Evolutionary conservation across 2,329 filamentous ascomycete genomes (phyloP), one percentile per base, ranked within the genome.

Genomic region (Mycogone perniciosa): DNA sequence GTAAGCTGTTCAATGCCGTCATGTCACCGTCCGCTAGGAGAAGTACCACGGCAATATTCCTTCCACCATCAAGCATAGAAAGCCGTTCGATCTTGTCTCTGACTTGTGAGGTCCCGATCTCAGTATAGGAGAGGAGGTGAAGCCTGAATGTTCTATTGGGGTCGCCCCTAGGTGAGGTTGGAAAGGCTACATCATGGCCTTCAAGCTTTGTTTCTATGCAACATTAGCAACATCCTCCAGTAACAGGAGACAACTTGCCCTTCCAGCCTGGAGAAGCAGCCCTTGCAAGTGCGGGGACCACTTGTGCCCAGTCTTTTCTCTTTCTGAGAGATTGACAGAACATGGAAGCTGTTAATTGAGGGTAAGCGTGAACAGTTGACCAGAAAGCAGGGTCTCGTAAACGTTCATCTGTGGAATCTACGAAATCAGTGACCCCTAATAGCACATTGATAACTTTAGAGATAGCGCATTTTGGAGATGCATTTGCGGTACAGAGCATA

Each of bases 161-260:
- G n/a, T 26, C 40, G 30, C 31, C 39, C 31, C 29, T 35, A 20
- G 34, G 50, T 40, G 48, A 13, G 7, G 42, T 46, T 4, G 64
- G 63, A 35, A 80, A 64, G 10, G 71, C 71, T 31, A 78, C 57
- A 54, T 80, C 77, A 54, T 78, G 71, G 2, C 66, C 68, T 11
- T 63, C 58, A 3, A 79, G 61, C 11, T 59, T 62, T 4, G 60
- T 57, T 59, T 77, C 76, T 79, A 43, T 5, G 33, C 45, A 34
- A 26, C 6, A 37, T 37, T n/a, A 50, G 30, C 13, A 26, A 11
- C 13, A 6, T 13, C 54, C 31, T 47, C 31, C 13, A 6, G 20
- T 10, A 37, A 50, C 7, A 39, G 4, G 7, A 41, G 8, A 34
- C 11, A 46, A 57, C 60, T 55, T 52, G 60, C 64, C 64, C 58